Evolutionary conservation across 257 asterid species (phyloP), one percentile per base, ranked within the genome.

Genomic region (Solanum okadae): DNA sequence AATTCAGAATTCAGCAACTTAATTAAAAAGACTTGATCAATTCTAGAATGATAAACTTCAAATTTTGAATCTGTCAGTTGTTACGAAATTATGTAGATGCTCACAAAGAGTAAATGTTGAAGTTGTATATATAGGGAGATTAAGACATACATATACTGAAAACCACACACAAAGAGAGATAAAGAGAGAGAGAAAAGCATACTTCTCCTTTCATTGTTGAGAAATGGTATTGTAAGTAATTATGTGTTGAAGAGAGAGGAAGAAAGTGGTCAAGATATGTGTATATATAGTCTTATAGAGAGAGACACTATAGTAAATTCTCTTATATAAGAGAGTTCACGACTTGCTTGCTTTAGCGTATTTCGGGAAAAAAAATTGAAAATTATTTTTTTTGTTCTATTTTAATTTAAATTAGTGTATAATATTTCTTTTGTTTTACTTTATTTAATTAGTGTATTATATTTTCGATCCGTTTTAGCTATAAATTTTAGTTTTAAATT

Each of bases 141-240:
- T n/a, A 27, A 63, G 33, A 65, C 5, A n/a, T n/a, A 65, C 31
- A 67, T 10, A 65, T 27, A 27, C 23, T 68, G 4, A 13, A 87
- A 14, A 87, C 0, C 4, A 63, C 5, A 83, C 3, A 89, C 3
- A 76, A 10, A 49, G 10, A 71, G 25, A 8, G 10, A 31, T 73
- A 78, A 20, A 42, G 46, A 85, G 59, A 83, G 59, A 52, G 42
- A 44, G 27, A 33, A 18, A 31, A 7, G 81, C 90, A 91, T 92
- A 92, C 95, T 92, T 93, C 92, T 89, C 87, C 91, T 78, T 90
- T 89, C 72, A 68, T 86, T 82, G 70, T 89, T 59, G 85, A 68
- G 82, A 46, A 70, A 77, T 16, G 12, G 23, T 52, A 16, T 25
- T 25, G 27, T 61, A 34, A 22, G 42, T 71, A 71, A 71, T 52